A percentile compares a stretch with the other conserved stretches of the same genome.
phyloP scores from a whole-genome alignment of 2,329 filamentous ascomycete species.

The Talaromyces albobiverticillius region DNA sequence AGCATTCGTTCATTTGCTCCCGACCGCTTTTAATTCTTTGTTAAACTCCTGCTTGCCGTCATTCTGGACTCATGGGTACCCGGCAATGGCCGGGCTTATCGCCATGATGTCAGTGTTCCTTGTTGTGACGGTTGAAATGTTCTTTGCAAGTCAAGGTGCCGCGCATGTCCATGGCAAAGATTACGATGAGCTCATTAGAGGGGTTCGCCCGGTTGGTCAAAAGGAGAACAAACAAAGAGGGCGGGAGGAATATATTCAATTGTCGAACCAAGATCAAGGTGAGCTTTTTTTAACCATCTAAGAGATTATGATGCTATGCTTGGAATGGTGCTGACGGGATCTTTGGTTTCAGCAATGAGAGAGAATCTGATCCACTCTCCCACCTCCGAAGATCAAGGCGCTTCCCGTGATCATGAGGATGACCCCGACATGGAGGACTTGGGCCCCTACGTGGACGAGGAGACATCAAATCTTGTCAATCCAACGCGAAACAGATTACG shows the following conservation, averaged over 20 bases:
- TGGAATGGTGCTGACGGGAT: neutral
- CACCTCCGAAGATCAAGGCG: neutral
- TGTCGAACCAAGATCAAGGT: conserved; percentile 9
- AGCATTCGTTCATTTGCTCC: conserved; percentile 59
- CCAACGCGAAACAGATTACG: neutral
- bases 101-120: conserved; percentile 78
- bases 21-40: conserved; percentile 60
- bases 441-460: conserved; percentile 27
- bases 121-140: conserved; percentile 84
- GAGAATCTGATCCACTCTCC: conserved; percentile 6
- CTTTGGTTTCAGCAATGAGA: neutral
- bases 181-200: conserved; percentile 46
- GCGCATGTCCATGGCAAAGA: conserved; percentile 56
- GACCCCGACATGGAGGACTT: conserved; percentile 60
- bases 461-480: conserved; percentile 4
- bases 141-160: conserved; percentile 70
- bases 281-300: neutral
- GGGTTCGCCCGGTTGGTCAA: conserved; percentile 17
- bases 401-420: conserved; percentile 52
- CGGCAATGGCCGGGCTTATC: conserved; percentile 74
- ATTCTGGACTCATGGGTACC: conserved; percentile 77
- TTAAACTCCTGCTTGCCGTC: conserved; percentile 67
- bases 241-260: conserved; percentile 19
- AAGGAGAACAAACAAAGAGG: conserved; percentile 17
- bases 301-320: neutral